Evolutionary conservation across 495 filamentous ascomycete species (phyloP).

Genomic region (Evernia prunastri): DNA sequence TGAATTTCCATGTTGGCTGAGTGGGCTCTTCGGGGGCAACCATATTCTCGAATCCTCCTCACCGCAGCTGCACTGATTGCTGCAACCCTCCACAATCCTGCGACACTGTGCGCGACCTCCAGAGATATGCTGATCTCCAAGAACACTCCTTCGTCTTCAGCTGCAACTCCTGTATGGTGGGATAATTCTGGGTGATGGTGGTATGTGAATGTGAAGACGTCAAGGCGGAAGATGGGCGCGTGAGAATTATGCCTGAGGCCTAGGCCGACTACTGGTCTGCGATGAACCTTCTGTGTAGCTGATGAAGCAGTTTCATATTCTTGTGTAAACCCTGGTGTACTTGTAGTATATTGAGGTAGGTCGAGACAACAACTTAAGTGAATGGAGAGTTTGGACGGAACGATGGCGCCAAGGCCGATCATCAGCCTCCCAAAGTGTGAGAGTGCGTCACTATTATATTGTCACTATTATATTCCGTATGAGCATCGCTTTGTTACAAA

Average conservation of each 20-base stretch:
- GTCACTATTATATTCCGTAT: too few relatives aligned
- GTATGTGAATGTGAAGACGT: conserved; percentile 6
- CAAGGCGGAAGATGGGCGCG: conserved; percentile 4
- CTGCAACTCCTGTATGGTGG: background rate
- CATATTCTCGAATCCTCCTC: conserved; percentile 56
- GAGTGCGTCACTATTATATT: conserved; percentile 2
- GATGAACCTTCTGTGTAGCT: background rate
- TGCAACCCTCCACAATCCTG: background rate
- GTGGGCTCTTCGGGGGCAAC: conserved; percentile 82
- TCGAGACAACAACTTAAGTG: background rate
- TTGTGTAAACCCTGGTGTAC: background rate
- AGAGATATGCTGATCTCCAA: background rate
- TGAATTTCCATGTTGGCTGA: conserved; percentile 99
- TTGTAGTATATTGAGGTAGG: background rate
- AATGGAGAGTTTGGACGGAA: background rate
- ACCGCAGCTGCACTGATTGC: conserved; percentile 11
- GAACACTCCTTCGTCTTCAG: background rate
- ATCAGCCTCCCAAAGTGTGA: background rate
- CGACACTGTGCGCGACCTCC: background rate
- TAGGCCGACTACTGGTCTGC: background rate
- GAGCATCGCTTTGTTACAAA: background rate
- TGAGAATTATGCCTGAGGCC: conserved; percentile 6
- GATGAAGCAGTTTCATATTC: background rate
- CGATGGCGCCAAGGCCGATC: conserved; percentile 8
- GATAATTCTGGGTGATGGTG: background rate